phyloP scores from a whole-genome alignment of 129 eudicot genomes.

The Centrapalus pauciflorus region DNA sequence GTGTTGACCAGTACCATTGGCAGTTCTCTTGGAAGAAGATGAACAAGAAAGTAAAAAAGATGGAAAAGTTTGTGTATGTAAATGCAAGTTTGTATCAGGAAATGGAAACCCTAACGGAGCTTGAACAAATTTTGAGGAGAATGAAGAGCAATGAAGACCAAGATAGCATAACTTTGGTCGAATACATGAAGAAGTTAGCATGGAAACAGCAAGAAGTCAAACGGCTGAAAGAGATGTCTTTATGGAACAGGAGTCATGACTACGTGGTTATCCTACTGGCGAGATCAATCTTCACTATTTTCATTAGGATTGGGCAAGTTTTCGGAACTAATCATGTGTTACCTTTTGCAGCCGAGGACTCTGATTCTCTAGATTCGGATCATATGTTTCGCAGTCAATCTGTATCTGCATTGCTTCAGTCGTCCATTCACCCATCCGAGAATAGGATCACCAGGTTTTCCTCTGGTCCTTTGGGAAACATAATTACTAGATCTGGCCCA shows the following conservation, averaged over 20 bases:
- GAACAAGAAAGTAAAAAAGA: slow-evolving; percentile 66
- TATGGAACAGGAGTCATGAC: slow-evolving; percentile 68
- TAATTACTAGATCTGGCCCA: slow-evolving; percentile 39
- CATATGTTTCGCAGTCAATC: slow-evolving; percentile 41
- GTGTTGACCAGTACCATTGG: slow-evolving; percentile 60
- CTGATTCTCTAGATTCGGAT: slow-evolving; percentile 32
- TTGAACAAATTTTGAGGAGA: slow-evolving; percentile 72
- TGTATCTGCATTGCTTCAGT: slow-evolving; percentile 44
- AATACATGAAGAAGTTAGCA: slow-evolving; percentile 44
- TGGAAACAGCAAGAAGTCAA: slow-evolving; percentile 69
- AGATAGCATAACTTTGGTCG: slow-evolving; percentile 43
- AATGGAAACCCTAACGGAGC: slow-evolving; percentile 62
- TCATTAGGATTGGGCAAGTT: slow-evolving; percentile 51
- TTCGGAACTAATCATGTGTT: slow-evolving; percentile 52
- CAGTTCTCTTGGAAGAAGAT: slow-evolving; percentile 61
- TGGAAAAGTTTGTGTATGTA: slow-evolving; percentile 51
- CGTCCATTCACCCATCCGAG: slow-evolving; percentile 68
- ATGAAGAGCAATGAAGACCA: slow-evolving; percentile 49
- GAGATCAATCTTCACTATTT: slow-evolving; percentile 58
- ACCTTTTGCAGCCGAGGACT: slow-evolving; percentile 30
- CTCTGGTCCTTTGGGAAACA: slow-evolving; percentile 39
- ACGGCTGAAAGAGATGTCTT: slow-evolving; percentile 55
- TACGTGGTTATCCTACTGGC: slow-evolving; percentile 58
- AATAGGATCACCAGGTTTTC: slow-evolving; percentile 35
- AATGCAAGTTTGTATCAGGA: slow-evolving; percentile 74